Base-by-base conservation (phyloP, 352 stramenopile genomes). In the Aphanomyces astaci region DNA sequence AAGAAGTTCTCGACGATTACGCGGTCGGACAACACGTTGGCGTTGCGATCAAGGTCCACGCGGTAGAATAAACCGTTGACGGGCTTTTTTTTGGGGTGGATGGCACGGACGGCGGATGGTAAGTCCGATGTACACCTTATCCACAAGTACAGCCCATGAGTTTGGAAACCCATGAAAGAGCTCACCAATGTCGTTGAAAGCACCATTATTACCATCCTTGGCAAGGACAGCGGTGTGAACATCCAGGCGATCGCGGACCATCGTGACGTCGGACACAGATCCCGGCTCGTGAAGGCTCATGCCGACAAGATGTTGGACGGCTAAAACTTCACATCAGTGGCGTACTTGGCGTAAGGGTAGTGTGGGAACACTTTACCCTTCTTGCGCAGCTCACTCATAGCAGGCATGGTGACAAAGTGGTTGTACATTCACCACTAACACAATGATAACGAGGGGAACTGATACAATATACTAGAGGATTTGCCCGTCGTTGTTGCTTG, bases 1-100 rank as follows among this genome's bases (percentile, higher is more conserved):
- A 76, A 71, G 32, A 70, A 68, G 33, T 70, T 76, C 54, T 73
- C 71, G 0, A 72, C 62, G 4, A 73, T 45, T 30, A 73, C 66
- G 11, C 62, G 49, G 33, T 73, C 71, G 0, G 52, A 71, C 25
- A 62, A 71, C 22, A 72, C 53, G 10, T 48, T 17, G 2, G 65
- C 33, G 25, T 77, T 77, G 1, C 60, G 48, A 1, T 32, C 53
- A 25, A 75, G 22, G 7, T 73, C 31, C 0, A 67, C 57, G 0
- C 57, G 22, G 2, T 53, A 69, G 3, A 72, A 51, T 19, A 27
- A 32, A 39, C 54, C 57, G 45, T 49, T 49, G 9, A 60, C 45
- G 9, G 54, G 54, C 5, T 60, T 40, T 24, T 63, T 63, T 63
- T 63, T 9, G 54, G 54, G 11, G 15, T 25, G 30, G 7, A 49